Base-by-base conservation (phyloP, 495 filamentous ascomycete genomes). In the Choiromyces venosus region DNA sequence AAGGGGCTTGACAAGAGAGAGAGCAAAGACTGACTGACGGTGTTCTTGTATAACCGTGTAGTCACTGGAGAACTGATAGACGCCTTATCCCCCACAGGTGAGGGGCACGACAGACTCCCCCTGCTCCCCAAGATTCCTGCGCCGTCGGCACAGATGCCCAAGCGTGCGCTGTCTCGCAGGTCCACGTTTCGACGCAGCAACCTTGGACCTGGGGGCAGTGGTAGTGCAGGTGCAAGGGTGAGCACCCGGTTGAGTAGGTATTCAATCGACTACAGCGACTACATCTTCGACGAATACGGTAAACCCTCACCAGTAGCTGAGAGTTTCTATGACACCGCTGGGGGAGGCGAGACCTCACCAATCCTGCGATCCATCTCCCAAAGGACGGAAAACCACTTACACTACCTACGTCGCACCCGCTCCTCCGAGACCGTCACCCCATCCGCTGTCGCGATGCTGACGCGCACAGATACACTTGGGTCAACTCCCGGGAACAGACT, bases 21-120 rank as follows among this genome's bases (percentile, higher is more conserved):
- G 61, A 14, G 21, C 38, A 38, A 67, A 40, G 4, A 70, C 40
- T 70, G n/a, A 70, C 67, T 36, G 4, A n/a, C 10, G 25, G n/a
- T 35, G 37, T 46, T 21, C 71, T 35, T 74, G 78, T 70, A 25
- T 29, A 9, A 61, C 10, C 29, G 52, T 10, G 39, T 67, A 66
- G 68, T 44, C 56, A 66, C 68, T 52, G 64, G 72, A 18, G 85
- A 86, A 73, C 82, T 84, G 14, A 82, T 83, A 25, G 85, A 85
- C 10, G 83, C 33, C 75, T 86, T 2, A 76, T 86, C 14, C 65
- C 29, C 39, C 69, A 21, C 69, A 65, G 42, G 44, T 67, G 37
- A 52, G 40, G 72, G 56, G 35, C 37, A 42, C 52, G 68, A 61
- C 21, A 52, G 37, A 64, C 44, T 37, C 66, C 25, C 66, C 44